Percentiles rank a stretch among this genome's conserved stretches.
These are phyloP conservation scores for Radiomyces spectabilis DNA, from an alignment of 192 early-diverging fungal genomes.

Conservation along the genomic window DNA sequence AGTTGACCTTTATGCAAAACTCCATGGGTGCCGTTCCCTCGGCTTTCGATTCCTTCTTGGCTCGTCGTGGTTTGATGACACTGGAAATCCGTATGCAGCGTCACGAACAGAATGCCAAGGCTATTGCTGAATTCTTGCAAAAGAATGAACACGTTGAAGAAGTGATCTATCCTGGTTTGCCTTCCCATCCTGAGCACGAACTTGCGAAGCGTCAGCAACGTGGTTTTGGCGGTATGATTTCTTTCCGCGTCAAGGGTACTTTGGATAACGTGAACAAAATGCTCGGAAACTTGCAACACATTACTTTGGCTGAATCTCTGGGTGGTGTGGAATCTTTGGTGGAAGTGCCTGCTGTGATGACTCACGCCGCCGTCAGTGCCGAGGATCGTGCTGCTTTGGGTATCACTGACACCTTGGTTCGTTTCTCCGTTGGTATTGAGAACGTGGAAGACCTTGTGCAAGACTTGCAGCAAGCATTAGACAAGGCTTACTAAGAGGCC, in stretches of 20 bases:
- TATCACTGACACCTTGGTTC: slow-evolving; percentile 89
- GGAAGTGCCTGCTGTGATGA: slow-evolving; percentile 94
- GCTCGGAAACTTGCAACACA: slow-evolving; percentile 68
- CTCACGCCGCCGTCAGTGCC: slow-evolving; percentile 83
- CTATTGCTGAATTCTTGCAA: slow-evolving; percentile 76
- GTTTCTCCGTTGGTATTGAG: slow-evolving; percentile 92
- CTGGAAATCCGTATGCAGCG: slow-evolving; percentile 91
- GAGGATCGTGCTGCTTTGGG: slow-evolving; percentile 81
- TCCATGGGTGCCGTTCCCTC: slow-evolving; percentile 93
- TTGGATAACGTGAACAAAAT: slow-evolving; percentile 78
- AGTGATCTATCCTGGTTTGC: slow-evolving; percentile 92
- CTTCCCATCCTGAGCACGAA: slow-evolving; percentile 85
- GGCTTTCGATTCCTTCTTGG: slow-evolving; percentile 96
- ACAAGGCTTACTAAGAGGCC: slow-evolving; percentile 40
- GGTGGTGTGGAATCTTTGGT: slow-evolving; percentile 94
- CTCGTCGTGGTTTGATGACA: slow-evolving; percentile 92
- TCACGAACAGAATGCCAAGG: slow-evolving; percentile 80
- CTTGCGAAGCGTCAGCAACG: slow-evolving; percentile 83
- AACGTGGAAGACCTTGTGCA: slow-evolving; percentile 77
- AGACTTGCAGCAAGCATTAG: slow-evolving; percentile 70
- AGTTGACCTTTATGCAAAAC: slow-evolving; percentile 91
- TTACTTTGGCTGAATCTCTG: slow-evolving; percentile 93
- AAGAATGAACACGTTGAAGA: slow-evolving; percentile 60
- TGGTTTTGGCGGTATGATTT: slow-evolving; percentile 96
- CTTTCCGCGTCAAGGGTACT: slow-evolving; percentile 84